Base-by-base conservation (phyloP, 768 basidiomycete species). In the Strobilomyces confusus region DNA sequence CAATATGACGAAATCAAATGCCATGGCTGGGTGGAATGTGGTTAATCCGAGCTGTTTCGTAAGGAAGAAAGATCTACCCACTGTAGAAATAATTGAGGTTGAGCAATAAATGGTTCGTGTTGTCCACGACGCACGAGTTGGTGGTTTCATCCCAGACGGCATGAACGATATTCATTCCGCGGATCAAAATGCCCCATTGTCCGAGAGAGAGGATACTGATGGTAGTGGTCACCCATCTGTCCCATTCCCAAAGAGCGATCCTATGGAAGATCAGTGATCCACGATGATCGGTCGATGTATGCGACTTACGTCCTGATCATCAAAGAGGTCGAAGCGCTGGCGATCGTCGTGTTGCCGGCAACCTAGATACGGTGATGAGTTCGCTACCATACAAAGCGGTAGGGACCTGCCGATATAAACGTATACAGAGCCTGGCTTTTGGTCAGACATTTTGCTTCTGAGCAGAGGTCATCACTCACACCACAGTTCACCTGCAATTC, bases 41-140 rank as follows among this genome's bases (percentile, higher is more conserved):
- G 51, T 59, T 5, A 51, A 29, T 41, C 47, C 20, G 19, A 19
- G 13, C 5, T 22, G 5, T 32, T 26, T 51, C 22, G 2, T 2
- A 8, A 22, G 11, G 36, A 40, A 48, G 19, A 41, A 22, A 11
- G 46, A n/a, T 15, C 25, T 19, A 75, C 82, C 47, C 61, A 86
- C 87, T 89, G 65, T 79, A 84, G 67, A 87, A 85, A 69, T 86
- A 88, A 15, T 80, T 83, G 46, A 79, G 69, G 53, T 82, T 85
- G 48, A 89, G 75, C 52, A 84, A 70, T 11, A 78, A 68, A 17
- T 84, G 78, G 52, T 80, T 77, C 20, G 81, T 81, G 20, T 73
- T 72, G 26, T 67, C 71, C 42, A 89, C 80, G 36, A 76, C 66
- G 56, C 87, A 89, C 1, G 71, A 56, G 20, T 64, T 52, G 3